Base-by-base conservation (phyloP, 495 filamentous ascomycete genomes). In the Aspergillus ostianus region DNA sequence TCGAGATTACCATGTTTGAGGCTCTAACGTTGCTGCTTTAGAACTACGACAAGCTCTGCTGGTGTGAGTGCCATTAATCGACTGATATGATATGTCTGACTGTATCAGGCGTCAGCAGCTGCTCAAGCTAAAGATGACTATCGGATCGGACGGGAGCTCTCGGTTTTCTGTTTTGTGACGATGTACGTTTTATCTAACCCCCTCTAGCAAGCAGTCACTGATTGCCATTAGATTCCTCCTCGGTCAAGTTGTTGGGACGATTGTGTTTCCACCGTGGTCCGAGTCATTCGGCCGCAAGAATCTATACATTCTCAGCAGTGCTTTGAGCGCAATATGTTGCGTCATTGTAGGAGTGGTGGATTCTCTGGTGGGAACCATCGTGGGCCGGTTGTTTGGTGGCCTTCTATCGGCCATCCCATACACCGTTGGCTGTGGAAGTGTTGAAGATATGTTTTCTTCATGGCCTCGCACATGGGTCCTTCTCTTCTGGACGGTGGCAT, bases 391-490 rank as follows among this genome's bases (percentile, higher is more conserved):
- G 26, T 29, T 76, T 12, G 71, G 74, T 0, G 81, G 79, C 0
- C 64, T 81, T n/a, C 57, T 77, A 2, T 80, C 78, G 0, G 76
- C 78, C 2, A 70, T 82, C 3, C 80, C 79, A 3, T 69, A 73
- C 0, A 69, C 77, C 13, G 72, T 82, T 6, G 71, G 77, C 12
- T 69, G 72, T 0, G 79, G 79, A 0, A 80, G 77, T 47, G 73
- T 81, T 51, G 79, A 82, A 59, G 80, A 83, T 61, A 74, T 84
- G 64, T 82, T 70, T 58, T 71, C 77, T 55, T 61, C 71, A 0
- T 66, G 64, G 46, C 67, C 65, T 36, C 70, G 81, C 0, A 73
- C 80, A 12, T 84, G 78, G 76, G 44, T 80, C 7, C 73, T 82
- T 18, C 79, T 76, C 32, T 41, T 67, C 2, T 84, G 77, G 71